These are phyloP conservation scores for Phallus indusiatus DNA, from an alignment of 768 basidiomycete species.

Conservation along the genomic window DNA sequence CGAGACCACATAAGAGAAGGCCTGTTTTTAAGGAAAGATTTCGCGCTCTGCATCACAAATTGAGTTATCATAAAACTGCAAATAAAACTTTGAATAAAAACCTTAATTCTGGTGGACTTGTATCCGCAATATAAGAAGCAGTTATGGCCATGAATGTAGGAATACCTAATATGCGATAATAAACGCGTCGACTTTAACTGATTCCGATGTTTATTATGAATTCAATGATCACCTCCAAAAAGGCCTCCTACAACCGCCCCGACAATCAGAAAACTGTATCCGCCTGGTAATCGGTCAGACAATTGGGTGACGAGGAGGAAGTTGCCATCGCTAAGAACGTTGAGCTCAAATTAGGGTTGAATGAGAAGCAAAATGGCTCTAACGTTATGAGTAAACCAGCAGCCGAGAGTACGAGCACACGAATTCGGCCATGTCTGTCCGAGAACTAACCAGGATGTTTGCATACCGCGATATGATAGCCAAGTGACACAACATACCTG, in stretches of 20 bases:
- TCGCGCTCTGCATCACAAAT: slow-evolving; percentile 37
- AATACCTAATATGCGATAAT: slow-evolving; percentile 33
- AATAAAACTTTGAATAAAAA: slow-evolving; percentile 15
- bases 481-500: slow-evolving; percentile 3
- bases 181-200: slow-evolving; percentile 17
- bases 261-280: slow-evolving; percentile 70
- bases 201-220: slow-evolving; percentile 14
- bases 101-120: slow-evolving; percentile 46
- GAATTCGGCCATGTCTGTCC: slow-evolving; percentile 66
- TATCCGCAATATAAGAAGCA: slow-evolving; percentile 66
- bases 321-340: slow-evolving; percentile 39
- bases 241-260: slow-evolving; percentile 59
- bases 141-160: slow-evolving; percentile 39
- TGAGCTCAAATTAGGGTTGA: neutral
- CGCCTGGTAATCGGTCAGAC: slow-evolving; percentile 57
- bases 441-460: slow-evolving; percentile 39
- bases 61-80: slow-evolving; percentile 1
- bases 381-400: slow-evolving; percentile 47
- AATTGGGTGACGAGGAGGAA: slow-evolving; percentile 58
- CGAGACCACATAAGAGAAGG: slow-evolving; percentile 59
- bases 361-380: slow-evolving; percentile 2
- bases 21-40: slow-evolving; percentile 60
- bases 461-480: neutral
- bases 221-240: slow-evolving; percentile 49
- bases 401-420: slow-evolving; percentile 50